A percentile compares a stretch with the other conserved stretches of the same genome.
These are phyloP conservation scores for Amniculicola lignicola DNA, from an alignment of 495 filamentous ascomycete species.

Conservation along the genomic window DNA sequence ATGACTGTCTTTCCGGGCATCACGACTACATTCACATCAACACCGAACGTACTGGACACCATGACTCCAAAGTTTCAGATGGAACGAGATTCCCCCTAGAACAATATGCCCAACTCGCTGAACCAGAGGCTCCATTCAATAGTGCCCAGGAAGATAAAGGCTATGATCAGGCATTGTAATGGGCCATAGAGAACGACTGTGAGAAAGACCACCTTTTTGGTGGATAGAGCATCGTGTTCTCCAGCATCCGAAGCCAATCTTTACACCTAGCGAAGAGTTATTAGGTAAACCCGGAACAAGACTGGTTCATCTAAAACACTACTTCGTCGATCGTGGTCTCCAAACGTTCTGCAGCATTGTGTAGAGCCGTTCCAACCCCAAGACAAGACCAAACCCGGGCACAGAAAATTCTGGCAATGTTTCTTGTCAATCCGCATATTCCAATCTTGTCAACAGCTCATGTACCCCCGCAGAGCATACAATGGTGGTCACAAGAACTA, in stretches of 20 bases:
- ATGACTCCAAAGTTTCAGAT: slow-evolving; percentile 4
- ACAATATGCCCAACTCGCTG: neutral
- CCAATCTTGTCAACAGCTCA: slow-evolving; percentile 26
- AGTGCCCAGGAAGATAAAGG: slow-evolving; percentile 22
- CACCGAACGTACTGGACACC: neutral
- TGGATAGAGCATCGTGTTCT: slow-evolving; percentile 21
- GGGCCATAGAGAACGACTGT: slow-evolving; percentile 4
- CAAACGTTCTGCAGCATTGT: slow-evolving; percentile 36
- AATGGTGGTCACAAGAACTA: slow-evolving; percentile 19
- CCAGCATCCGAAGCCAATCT: slow-evolving; percentile 43
- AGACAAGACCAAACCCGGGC: slow-evolving; percentile 33
- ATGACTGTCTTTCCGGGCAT: slow-evolving; percentile 34
- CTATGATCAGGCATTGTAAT: neutral
- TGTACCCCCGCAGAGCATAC: slow-evolving; percentile 28
- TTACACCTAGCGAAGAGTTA: slow-evolving; percentile 10
- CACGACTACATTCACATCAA: slow-evolving; percentile 4
- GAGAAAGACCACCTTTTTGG: slow-evolving; percentile 14
- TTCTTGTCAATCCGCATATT: slow-evolving; percentile 35
- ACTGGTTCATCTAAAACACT: slow-evolving; percentile 34
- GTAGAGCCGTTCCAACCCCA: slow-evolving; percentile 32
- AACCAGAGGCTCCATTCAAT: neutral
- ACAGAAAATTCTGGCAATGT: slow-evolving; percentile 37
- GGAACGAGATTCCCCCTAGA: slow-evolving; percentile 1
- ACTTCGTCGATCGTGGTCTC: slow-evolving; percentile 45
- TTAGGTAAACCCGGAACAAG: neutral